A percentile compares a stretch with the other conserved stretches of the same genome.
Evolutionary conservation across 208 protist genomes (phyloP).

Genomic region (Acanthamoeba comandoni): DNA sequence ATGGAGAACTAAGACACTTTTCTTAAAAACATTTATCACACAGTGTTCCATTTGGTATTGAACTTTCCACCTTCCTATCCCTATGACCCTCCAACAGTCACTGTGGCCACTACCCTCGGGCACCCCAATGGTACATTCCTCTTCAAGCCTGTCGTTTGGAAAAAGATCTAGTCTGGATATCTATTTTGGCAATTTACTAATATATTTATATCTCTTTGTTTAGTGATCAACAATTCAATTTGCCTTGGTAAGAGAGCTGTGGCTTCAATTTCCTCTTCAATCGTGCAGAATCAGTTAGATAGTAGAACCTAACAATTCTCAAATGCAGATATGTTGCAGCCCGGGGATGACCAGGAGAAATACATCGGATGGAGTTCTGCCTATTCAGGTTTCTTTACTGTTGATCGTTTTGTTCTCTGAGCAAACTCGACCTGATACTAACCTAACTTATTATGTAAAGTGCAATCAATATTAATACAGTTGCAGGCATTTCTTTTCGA

Average conservation of each 20-base stretch:
- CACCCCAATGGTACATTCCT: constrained; percentile 64
- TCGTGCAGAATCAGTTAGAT: too few relatives aligned
- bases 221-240: too few relatives aligned
- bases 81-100: constrained; percentile 66
- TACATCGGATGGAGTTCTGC: constrained; percentile 71
- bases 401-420: background rate
- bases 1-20: too few relatives aligned
- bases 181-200: too few relatives aligned
- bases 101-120: constrained; percentile 49
- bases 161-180: too few relatives aligned
- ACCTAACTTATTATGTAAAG: background rate
- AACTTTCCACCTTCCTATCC: constrained; percentile 51
- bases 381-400: constrained; percentile 46
- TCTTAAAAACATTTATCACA: too few relatives aligned
- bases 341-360: constrained; percentile 67
- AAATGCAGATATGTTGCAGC: constrained; percentile 58
- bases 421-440: background rate
- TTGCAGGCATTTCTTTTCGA: constrained; percentile 71
- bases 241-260: too few relatives aligned
- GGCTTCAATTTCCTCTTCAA: too few relatives aligned
- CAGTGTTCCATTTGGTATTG: constrained; percentile 67
- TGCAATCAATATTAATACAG: constrained; percentile 51
- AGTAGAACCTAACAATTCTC: too few relatives aligned
- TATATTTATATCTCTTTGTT: too few relatives aligned
- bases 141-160: too few relatives aligned